Conservation (phyloP, 139 green algal genomes). For the Chlorella sorokiniana region DNA sequence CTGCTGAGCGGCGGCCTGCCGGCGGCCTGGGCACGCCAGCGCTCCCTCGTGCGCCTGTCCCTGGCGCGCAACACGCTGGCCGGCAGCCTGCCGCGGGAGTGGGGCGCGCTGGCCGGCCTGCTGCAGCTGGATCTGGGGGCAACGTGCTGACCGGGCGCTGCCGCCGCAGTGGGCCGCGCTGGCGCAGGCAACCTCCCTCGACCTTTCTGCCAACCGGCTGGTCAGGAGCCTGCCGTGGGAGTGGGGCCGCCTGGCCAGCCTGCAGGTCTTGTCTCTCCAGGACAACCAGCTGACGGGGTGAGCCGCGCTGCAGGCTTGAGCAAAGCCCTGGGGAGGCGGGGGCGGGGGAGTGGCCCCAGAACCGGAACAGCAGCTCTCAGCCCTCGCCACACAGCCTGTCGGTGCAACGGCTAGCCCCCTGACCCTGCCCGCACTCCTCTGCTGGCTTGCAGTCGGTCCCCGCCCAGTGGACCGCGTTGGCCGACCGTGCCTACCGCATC, state of each 20-base stretch:
- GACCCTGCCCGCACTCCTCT: too few relatives aligned
- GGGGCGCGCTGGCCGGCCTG: background rate
- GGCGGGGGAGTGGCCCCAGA: too few relatives aligned
- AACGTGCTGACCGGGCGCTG: constrained; percentile 17
- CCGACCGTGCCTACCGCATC: constrained; percentile 7
- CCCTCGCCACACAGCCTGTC: too few relatives aligned
- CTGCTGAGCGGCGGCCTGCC: constrained; percentile 27
- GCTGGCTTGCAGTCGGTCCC: constrained; percentile 25
- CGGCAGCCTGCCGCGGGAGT: constrained; percentile 17
- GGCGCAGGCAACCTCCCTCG: background rate
- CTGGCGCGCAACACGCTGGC: constrained; percentile 47
- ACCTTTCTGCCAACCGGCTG: constrained; percentile 18
- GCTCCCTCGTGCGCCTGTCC: constrained; percentile 30
- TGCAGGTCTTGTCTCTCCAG: constrained; percentile 20
- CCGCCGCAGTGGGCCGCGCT: constrained; percentile 2
- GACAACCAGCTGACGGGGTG: constrained; percentile 33
- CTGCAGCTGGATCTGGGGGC: constrained; percentile 10
- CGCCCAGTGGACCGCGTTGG: background rate
- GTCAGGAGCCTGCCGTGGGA: background rate
- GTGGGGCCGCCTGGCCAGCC: constrained; percentile 21
- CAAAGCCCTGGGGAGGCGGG: too few relatives aligned
- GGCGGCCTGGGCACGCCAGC: constrained; percentile 14
- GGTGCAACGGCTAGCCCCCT: background rate
- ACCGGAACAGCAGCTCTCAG: too few relatives aligned
- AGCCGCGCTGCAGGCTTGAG: too few relatives aligned